phyloP scores from a whole-genome alignment of 352 stramenopile genomes.

The Phytophthora colocasiae region DNA sequence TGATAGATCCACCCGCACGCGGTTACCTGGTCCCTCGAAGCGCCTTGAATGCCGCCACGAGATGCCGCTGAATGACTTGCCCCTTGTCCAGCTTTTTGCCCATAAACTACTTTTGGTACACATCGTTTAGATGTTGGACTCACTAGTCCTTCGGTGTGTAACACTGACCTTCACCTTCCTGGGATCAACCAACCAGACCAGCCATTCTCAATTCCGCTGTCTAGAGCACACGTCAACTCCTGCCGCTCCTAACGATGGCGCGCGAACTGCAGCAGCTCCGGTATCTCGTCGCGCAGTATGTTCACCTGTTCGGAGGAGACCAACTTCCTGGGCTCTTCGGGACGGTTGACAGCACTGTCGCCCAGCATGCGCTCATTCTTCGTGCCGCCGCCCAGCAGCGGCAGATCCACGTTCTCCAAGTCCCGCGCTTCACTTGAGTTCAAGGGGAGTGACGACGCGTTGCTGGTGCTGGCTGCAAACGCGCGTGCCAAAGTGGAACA shows the following conservation, averaged over 20 bases:
- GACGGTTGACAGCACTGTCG: constrained; percentile 15
- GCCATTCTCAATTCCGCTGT: constrained; percentile 31
- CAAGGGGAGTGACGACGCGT: constrained; percentile 33
- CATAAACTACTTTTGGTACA: constrained; percentile 21
- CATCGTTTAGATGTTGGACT: constrained; percentile 4
- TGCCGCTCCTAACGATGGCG: constrained; percentile 5
- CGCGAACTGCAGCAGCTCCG: constrained; percentile 24
- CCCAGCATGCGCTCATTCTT: constrained; percentile 33
- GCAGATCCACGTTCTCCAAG: constrained; percentile 20
- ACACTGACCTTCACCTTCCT: constrained; percentile 12
- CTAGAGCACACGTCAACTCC: constrained; percentile 8
- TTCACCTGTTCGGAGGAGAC: constrained; percentile 37
- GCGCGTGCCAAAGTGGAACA: constrained; percentile 31
- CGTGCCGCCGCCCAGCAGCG: constrained; percentile 34
- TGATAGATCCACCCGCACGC: not conserved
- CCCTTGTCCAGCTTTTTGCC: constrained; percentile 5
- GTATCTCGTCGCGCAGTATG: constrained; percentile 34
- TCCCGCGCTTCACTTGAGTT: constrained; percentile 13
- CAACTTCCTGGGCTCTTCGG: constrained; percentile 18
- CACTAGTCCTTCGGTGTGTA: constrained; percentile 21
- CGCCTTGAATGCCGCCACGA: constrained; percentile 6
- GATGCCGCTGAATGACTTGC: constrained; percentile 21
- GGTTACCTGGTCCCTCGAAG: constrained; percentile 2
- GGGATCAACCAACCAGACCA: constrained; percentile 24
- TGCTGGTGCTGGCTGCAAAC: constrained; percentile 26